Evolutionary conservation across 1,284 basidiomycete genomes (phyloP), one percentile per base, ranked within the genome.

Genomic region (Apiotrichum montevideense): DNA sequence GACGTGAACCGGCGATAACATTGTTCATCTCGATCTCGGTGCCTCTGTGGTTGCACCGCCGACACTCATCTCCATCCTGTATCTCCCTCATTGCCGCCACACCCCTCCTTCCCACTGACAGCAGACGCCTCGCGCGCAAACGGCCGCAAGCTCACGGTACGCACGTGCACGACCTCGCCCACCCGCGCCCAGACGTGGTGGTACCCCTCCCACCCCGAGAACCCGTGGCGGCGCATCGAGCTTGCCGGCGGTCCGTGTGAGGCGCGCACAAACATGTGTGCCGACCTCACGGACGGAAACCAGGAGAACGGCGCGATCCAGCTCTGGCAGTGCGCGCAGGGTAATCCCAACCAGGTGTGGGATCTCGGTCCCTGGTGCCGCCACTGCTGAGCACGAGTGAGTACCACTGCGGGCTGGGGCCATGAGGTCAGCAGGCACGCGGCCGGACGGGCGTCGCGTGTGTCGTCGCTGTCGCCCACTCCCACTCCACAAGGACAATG

Each of bases 341-440:
- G 53, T 33, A 65, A 66, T 57, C 48, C 50, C 14, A 62, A 66
- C 51, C 66, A 67, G 57, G 53, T 62, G 41, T 55, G 57, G 58
- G 57, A 52, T 35, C 50, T 54, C 14, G 51, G 51, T 29, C 55
- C 40, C 21, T 57, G 61, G 56, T 51, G 50, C 48, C 56, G 57
- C 58, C 43, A 48, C 54, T 40, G 49, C 40, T 46, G 45, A 41
- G 43, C 32, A 8, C 37, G 9, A 13, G 9, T 8, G 37, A 8
- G 37, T 39, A 13, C 37, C 9, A 8, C 9, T 13, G 8, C 9
- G 9, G 9, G 37, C 37, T 39, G 9, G 37, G 37, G 9, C 37
- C 13, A 13, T 13, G 8, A 39, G 13, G 37, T 8, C 37, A 13
- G 37, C 37, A 39, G 9, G 37, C 9, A 8, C 37, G 13, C 37